phyloP scores from a whole-genome alignment of 2,329 filamentous ascomycete species.

The Penicillium vulpinum region DNA sequence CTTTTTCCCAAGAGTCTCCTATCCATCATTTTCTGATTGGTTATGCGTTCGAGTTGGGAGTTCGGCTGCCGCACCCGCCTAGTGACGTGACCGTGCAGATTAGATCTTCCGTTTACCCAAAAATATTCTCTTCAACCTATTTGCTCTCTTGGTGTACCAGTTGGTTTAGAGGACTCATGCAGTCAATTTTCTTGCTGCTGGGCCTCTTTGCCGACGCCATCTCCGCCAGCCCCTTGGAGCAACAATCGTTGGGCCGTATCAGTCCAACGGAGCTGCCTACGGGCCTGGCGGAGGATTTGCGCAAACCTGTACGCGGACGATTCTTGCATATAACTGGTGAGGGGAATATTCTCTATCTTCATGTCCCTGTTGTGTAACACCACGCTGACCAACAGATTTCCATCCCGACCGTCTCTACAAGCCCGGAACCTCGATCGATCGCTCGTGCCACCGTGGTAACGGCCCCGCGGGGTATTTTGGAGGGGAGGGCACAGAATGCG shows the following conservation, averaged over 20 bases:
- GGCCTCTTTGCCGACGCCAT: conserved; percentile 15
- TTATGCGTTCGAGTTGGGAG: background rate
- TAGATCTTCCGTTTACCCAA: background rate
- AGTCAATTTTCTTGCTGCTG: conserved; percentile 15
- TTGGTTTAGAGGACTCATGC: conserved; percentile 17
- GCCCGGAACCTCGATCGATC: conserved; percentile 69
- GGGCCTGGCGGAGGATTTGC: background rate
- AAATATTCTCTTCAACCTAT: background rate
- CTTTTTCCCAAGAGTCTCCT: too few species aligned
- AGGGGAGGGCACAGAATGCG: conserved; percentile 83
- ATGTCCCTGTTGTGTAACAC: background rate
- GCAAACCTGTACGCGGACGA: conserved; percentile 25
- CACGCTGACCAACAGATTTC: conserved; percentile 63
- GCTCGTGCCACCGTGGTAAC: conserved; percentile 72
- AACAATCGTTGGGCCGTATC: conserved; percentile 11
- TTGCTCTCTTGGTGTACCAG: background rate
- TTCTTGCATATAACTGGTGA: conserved; percentile 42
- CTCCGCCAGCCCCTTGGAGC: conserved; percentile 15
- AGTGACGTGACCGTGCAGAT: conserved; percentile 7
- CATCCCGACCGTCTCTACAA: conserved; percentile 91
- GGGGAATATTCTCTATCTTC: background rate
- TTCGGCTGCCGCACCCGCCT: conserved; percentile 1
- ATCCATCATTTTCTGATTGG: too few species aligned
- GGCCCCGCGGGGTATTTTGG: conserved; percentile 81
- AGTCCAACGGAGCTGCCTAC: background rate